Evolutionary conservation across 2,329 filamentous ascomycete species (phyloP).

Genomic region (Aspergillus intermedius): DNA sequence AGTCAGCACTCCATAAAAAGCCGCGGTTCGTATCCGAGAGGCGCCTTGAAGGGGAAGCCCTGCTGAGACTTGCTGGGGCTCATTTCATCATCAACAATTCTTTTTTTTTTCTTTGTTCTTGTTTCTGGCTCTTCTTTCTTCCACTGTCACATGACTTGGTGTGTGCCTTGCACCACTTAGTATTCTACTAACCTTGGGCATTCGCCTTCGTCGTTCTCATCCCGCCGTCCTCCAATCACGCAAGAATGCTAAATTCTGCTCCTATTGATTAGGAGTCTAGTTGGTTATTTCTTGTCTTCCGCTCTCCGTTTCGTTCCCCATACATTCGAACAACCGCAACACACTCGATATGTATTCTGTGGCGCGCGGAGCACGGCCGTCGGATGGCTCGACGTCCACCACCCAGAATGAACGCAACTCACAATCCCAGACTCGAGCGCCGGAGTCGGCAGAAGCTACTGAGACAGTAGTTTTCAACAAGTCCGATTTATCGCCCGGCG

Average conservation of each 20-base stretch:
- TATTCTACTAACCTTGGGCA: background rate
- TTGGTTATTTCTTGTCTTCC: background rate
- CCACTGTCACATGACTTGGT: background rate
- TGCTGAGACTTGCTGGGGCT: background rate
- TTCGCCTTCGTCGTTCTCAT: background rate
- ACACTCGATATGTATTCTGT: slow-evolving; percentile 26
- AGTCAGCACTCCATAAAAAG: slow-evolving; percentile 4
- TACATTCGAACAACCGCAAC: background rate
- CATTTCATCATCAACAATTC: background rate
- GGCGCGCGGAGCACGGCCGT: slow-evolving; percentile 20
- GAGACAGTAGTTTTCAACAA: slow-evolving; percentile 28
- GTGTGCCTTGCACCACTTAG: background rate
- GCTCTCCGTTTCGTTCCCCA: background rate
- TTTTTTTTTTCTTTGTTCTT: background rate
- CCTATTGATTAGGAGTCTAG: background rate
- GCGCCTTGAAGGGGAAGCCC: background rate
- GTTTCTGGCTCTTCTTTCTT: background rate
- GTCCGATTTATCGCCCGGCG: slow-evolving; percentile 10
- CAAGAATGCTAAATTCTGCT: background rate
- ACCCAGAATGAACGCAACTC: slow-evolving; percentile 9
- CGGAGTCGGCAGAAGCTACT: slow-evolving; percentile 18
- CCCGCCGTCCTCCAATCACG: background rate
- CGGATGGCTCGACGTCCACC: slow-evolving; percentile 18
- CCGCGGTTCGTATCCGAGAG: slow-evolving; percentile 18
- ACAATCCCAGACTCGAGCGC: slow-evolving; percentile 2